phyloP scores from a whole-genome alignment of 192 early-diverging fungal species.

The Dissophora globulifera region DNA sequence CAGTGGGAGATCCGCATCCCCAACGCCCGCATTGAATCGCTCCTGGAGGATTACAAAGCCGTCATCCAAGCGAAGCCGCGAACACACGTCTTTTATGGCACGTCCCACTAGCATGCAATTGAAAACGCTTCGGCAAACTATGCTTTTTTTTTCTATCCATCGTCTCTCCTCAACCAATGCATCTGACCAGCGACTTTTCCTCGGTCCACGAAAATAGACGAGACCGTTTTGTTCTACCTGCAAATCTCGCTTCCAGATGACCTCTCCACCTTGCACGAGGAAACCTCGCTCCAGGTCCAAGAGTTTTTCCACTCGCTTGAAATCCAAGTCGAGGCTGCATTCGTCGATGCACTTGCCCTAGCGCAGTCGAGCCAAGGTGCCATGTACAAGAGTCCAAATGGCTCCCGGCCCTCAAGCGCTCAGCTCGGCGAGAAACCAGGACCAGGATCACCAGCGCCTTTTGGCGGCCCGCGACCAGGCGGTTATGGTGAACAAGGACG shows the following conservation, averaged over 20 bases:
- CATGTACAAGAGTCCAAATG: slow-evolving; percentile 31
- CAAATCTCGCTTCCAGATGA: slow-evolving; percentile 52
- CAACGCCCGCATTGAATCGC: slow-evolving; percentile 39
- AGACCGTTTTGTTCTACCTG: slow-evolving; percentile 49
- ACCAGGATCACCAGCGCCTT: slow-evolving; percentile 35
- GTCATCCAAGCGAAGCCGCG: slow-evolving; percentile 47
- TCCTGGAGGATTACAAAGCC: slow-evolving; percentile 42
- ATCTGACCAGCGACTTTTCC: slow-evolving; percentile 4
- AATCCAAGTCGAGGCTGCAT: slow-evolving; percentile 64
- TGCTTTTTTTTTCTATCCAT: too few relatives aligned
- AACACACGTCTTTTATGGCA: slow-evolving; percentile 57
- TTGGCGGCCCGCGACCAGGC: slow-evolving; percentile 30
- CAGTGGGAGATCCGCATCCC: slow-evolving; percentile 54
- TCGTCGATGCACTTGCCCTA: slow-evolving; percentile 48
- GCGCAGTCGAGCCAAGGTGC: slow-evolving; percentile 6
- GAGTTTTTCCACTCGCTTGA: slow-evolving; percentile 63
- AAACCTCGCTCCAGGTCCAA: slow-evolving; percentile 32
- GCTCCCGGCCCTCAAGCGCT: slow-evolving; percentile 21
- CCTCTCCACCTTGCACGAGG: slow-evolving; percentile 46
- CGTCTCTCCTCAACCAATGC: too few relatives aligned
- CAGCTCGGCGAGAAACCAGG: slow-evolving; percentile 21
- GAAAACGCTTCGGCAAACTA: too few relatives aligned
- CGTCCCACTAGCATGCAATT: too few relatives aligned
- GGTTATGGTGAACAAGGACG: slow-evolving; percentile 35
- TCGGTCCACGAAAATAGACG: slow-evolving; percentile 34